phyloP scores from a whole-genome alignment of 106 monocot species.

The Gastrodia elata region DNA sequence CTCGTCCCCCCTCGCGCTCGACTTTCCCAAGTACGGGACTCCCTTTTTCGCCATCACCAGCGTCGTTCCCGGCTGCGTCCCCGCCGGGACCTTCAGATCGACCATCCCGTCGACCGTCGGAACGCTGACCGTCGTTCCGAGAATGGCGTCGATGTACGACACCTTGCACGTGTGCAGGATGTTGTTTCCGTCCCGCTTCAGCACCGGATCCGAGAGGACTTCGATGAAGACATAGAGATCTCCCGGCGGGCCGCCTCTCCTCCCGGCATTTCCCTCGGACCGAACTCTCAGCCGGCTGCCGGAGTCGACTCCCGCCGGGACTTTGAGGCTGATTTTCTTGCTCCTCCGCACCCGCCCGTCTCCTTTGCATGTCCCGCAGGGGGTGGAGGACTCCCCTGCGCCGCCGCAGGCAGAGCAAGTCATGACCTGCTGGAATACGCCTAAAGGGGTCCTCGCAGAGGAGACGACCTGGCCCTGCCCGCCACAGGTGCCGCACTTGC shows the following conservation, averaged over 20 bases:
- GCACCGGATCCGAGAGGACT: constrained; percentile 70
- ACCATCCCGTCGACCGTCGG: constrained; percentile 88
- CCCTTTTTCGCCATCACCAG: constrained; percentile 96
- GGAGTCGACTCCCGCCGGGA: constrained; percentile 87
- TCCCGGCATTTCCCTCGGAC: constrained; percentile 85
- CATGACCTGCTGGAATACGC: constrained; percentile 88
- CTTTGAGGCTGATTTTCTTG: constrained; percentile 84
- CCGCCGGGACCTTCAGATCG: constrained; percentile 83
- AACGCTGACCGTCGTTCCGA: constrained; percentile 76
- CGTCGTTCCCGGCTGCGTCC: constrained; percentile 83
- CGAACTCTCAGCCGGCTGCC: constrained; percentile 85
- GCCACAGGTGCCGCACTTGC: constrained; percentile 76
- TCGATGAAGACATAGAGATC: constrained; percentile 95
- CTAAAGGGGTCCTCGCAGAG: constrained; percentile 73
- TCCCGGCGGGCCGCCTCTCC: constrained; percentile 79
- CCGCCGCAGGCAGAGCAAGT: constrained; percentile 55
- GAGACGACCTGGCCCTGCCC: constrained; percentile 90
- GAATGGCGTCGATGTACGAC: constrained; percentile 70
- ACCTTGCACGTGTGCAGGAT: constrained; percentile 89
- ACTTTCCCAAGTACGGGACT: constrained; percentile 72
- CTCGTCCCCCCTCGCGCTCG: constrained; percentile 74
- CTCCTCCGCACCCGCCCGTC: constrained; percentile 77
- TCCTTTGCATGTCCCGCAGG: constrained; percentile 70
- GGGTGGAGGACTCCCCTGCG: constrained; percentile 72
- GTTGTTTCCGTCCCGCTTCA: constrained; percentile 86